Evolutionary conservation across 495 filamentous ascomycete species (phyloP).

Genomic region (Amorphotheca resinae): DNA sequence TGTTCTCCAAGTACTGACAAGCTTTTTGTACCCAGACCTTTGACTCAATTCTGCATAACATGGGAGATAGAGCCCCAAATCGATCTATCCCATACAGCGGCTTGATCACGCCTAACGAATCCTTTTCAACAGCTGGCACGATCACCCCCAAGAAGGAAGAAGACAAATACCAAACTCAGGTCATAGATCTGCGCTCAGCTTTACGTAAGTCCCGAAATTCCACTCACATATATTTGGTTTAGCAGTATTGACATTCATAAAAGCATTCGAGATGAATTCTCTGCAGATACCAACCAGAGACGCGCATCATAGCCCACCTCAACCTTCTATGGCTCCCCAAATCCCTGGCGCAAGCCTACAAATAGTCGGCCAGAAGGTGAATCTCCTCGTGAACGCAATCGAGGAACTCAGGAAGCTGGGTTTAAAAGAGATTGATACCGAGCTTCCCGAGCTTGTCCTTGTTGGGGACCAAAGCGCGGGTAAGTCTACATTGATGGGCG

Average conservation of each 20-base stretch:
- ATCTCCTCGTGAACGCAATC: constrained; percentile 14
- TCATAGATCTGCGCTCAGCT: constrained; percentile 3
- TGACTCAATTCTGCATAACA: neutral
- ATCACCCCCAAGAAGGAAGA: constrained; percentile 6
- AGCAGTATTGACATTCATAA: too few species aligned
- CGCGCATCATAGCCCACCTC: too few species aligned
- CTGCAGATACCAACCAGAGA: too few species aligned
- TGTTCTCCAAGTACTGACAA: neutral
- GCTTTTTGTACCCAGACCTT: neutral
- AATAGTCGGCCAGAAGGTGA: constrained; percentile 14
- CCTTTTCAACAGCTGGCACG: constrained; percentile 4
- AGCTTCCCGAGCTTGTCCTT: constrained; percentile 62
- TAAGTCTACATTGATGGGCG: constrained; percentile 71
- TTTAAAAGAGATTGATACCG: constrained; percentile 29
- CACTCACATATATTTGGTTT: too few species aligned
- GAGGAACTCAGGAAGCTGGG: constrained; percentile 14
- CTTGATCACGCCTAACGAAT: constrained; percentile 3
- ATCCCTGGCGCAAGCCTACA: constrained; percentile 5
- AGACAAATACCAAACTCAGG: constrained; percentile 7
- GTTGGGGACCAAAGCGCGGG: constrained; percentile 74
- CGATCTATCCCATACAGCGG: constrained; percentile 1
- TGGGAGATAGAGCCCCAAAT: neutral
- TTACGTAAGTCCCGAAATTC: too few species aligned
- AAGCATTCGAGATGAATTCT: too few species aligned
- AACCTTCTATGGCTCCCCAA: neutral